phyloP scores from a whole-genome alignment of 257 asterid species.

The Solanum boliviense region DNA sequence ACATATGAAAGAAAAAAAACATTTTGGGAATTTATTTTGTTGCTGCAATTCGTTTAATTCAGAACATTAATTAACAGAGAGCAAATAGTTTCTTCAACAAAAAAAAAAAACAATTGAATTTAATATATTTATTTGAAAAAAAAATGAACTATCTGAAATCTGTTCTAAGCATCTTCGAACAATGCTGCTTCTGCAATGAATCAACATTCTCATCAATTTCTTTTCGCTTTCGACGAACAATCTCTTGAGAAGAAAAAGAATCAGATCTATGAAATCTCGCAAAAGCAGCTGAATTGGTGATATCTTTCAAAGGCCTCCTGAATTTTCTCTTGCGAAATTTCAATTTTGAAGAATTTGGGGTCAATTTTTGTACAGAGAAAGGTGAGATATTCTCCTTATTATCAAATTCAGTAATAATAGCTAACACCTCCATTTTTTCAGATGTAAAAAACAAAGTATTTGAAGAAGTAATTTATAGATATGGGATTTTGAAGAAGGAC shows the following conservation, averaged over 20 bases:
- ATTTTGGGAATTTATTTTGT: background rate
- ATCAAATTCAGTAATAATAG: background rate
- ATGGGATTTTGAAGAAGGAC: background rate
- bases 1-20: background rate
- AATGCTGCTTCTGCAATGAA: background rate
- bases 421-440: background rate
- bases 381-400: constrained; percentile 41
- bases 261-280: background rate
- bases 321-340: background rate
- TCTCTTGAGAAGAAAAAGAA: background rate
- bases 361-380: background rate
- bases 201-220: background rate
- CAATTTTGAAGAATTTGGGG: background rate
- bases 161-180: constrained; percentile 26
- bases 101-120: too few relatives aligned
- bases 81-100: background rate
- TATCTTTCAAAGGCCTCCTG: constrained; percentile 33
- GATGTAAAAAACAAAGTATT: background rate
- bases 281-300: constrained; percentile 15
- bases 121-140: background rate
- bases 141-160: constrained; percentile 19
- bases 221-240: constrained; percentile 18
- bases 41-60: background rate
- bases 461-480: background rate
- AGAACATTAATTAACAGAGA: background rate